Evolutionary conservation across 2,329 filamentous ascomycete species (phyloP).

Genomic region (Ceratocystis eucalypticola): DNA sequence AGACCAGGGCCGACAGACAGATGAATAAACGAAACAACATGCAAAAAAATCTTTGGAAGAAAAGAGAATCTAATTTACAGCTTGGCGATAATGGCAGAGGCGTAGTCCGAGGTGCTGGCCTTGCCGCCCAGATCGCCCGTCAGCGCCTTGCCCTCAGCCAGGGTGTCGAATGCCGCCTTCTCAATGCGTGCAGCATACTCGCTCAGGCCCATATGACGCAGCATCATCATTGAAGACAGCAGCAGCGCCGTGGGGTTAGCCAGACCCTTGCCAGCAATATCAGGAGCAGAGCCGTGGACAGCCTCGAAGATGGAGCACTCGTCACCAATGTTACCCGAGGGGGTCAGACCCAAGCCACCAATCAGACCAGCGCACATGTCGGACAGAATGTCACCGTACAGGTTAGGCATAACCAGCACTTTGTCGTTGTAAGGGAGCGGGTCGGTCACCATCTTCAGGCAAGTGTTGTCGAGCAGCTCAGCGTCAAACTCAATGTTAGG

Average conservation of each 20-base stretch:
- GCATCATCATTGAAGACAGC: conserved; percentile 97
- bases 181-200: conserved; percentile 79
- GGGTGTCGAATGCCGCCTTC: conserved; percentile 85
- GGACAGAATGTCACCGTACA: conserved; percentile 98
- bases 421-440: conserved; percentile 97
- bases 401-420: conserved; percentile 94
- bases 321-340: conserved; percentile 96
- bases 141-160: conserved; percentile 90
- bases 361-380: conserved; percentile 99
- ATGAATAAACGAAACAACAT: conserved; percentile 1
- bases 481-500: conserved; percentile 92
- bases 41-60: not conserved
- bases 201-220: conserved; percentile 90
- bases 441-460: conserved; percentile 96
- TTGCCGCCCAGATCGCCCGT: conserved; percentile 94
- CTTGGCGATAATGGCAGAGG: conserved; percentile 70
- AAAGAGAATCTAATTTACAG: conserved; percentile 33
- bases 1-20: not conserved
- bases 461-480: conserved; percentile 97
- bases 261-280: conserved; percentile 89
- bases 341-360: conserved; percentile 90
- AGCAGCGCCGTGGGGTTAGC: conserved; percentile 96
- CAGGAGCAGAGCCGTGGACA: conserved; percentile 91
- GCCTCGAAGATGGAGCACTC: conserved; percentile 99
- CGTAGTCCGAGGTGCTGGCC: conserved; percentile 91